A percentile compares a stretch with the other conserved stretches of the same genome.
phyloP scores from a whole-genome alignment of 257 asterid genomes.

The Phtheirospermum japonicum region DNA sequence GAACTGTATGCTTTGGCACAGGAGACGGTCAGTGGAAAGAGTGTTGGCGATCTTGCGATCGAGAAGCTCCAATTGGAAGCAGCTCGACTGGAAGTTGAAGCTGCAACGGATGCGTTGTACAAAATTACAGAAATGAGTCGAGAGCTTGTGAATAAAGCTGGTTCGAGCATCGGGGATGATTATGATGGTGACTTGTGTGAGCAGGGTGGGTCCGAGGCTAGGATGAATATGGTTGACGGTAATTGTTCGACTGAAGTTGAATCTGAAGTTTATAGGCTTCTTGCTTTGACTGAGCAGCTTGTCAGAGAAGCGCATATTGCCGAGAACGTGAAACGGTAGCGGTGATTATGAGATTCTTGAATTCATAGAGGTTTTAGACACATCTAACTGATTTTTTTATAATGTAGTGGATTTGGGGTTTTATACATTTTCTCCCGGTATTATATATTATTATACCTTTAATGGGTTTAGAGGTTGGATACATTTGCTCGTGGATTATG shows the following conservation, averaged over 20 bases:
- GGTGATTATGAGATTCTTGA: slow-evolving; percentile 15
- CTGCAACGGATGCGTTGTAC: slow-evolving; percentile 63
- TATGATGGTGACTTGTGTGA: slow-evolving; percentile 21
- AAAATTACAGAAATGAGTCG: slow-evolving; percentile 69
- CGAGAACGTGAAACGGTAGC: slow-evolving; percentile 17
- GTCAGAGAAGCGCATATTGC: slow-evolving; percentile 51
- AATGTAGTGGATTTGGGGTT: slow-evolving; percentile 11
- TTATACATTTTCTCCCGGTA: neutral
- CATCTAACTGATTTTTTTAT: slow-evolving; percentile 31
- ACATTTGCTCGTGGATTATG: neutral
- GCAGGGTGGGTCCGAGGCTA: slow-evolving; percentile 4
- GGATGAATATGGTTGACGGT: neutral
- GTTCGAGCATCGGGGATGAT: slow-evolving; percentile 40
- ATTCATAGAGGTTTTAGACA: slow-evolving; percentile 26
- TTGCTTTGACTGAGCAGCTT: slow-evolving; percentile 61
- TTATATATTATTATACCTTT: neutral
- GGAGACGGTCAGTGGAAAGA: slow-evolving; percentile 50
- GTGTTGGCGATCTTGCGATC: slow-evolving; percentile 56
- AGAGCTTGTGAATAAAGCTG: slow-evolving; percentile 48
- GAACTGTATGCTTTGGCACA: slow-evolving; percentile 56
- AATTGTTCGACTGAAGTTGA: slow-evolving; percentile 42
- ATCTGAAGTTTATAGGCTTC: slow-evolving; percentile 60
- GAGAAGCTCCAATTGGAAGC: slow-evolving; percentile 71
- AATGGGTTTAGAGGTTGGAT: slow-evolving; percentile 1
- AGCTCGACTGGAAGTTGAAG: slow-evolving; percentile 77